Evolutionary conservation across 257 asterid genomes (phyloP).

Genomic region (Handroanthus guayacan): DNA sequence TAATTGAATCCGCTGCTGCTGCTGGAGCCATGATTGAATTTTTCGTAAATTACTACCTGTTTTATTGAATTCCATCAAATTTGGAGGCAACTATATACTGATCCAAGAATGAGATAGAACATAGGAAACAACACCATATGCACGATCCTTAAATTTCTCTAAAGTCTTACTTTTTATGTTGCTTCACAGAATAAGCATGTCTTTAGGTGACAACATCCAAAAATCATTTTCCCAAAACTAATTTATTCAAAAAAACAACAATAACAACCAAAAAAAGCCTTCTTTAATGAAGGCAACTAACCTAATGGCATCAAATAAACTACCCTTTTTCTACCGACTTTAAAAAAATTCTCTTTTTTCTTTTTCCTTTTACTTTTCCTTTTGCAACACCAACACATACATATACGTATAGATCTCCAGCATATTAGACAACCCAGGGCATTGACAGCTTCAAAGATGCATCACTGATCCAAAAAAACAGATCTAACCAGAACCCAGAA

Average conservation of each 20-base stretch:
- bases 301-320: constrained; percentile 11
- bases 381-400: not conserved
- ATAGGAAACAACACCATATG: constrained; percentile 23
- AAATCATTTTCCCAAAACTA: not conserved
- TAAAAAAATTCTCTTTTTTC: too few relatives aligned
- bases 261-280: not conserved
- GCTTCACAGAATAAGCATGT: constrained; percentile 38
- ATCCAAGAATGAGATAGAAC: constrained; percentile 29
- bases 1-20: constrained; percentile 51
- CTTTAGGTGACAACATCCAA: constrained; percentile 9
- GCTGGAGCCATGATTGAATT: constrained; percentile 56
- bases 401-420: constrained; percentile 36
- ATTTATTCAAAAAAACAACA: not conserved
- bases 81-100: constrained; percentile 14
- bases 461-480: constrained; percentile 26
- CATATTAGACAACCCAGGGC: not conserved
- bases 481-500: constrained; percentile 31
- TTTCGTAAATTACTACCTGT: constrained; percentile 41
- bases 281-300: not conserved
- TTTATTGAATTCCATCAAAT: constrained; percentile 29
- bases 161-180: not conserved
- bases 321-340: not conserved
- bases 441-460: constrained; percentile 22
- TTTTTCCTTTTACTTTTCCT: not conserved
- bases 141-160: constrained; percentile 41